Conservation (phyloP, 225 moss, liverwort and hornwort species). For the Polytrichum formosum region DNA sequence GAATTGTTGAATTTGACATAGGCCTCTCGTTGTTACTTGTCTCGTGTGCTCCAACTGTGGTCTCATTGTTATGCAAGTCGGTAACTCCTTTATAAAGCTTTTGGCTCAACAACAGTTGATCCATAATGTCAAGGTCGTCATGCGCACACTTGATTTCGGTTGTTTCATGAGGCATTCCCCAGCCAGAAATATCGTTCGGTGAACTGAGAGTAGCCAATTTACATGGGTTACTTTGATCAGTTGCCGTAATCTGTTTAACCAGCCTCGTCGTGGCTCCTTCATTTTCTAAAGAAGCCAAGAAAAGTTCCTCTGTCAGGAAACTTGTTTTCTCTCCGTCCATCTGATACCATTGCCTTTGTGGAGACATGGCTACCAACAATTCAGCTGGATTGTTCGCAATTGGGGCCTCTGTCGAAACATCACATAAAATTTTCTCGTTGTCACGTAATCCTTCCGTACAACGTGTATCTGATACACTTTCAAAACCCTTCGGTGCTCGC, state of each 20-base stretch:
- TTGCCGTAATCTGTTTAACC: neutral
- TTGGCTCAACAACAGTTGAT: neutral
- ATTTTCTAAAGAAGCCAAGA: neutral
- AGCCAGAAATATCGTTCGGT: neutral
- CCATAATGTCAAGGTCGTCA: neutral
- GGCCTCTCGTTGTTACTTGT: neutral
- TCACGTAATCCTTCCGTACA: neutral
- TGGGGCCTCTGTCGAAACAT: neutral
- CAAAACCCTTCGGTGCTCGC: neutral
- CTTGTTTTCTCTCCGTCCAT: slow-evolving; percentile 8
- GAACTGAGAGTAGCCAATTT: neutral
- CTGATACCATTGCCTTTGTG: neutral
- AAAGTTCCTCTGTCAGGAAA: neutral
- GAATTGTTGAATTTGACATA: neutral
- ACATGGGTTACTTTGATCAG: neutral
- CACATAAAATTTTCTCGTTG: neutral
- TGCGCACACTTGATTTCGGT: neutral
- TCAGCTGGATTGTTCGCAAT: neutral
- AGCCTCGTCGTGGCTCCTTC: neutral
- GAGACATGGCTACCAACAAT: too few relatives aligned
- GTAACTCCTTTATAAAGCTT: neutral
- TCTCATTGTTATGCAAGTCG: too few relatives aligned
- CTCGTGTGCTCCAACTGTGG: neutral
- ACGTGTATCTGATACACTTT: neutral
- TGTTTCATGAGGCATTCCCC: neutral